Conservation (phyloP, 2,329 filamentous ascomycete genomes). For the Cryphonectria naterciae region DNA sequence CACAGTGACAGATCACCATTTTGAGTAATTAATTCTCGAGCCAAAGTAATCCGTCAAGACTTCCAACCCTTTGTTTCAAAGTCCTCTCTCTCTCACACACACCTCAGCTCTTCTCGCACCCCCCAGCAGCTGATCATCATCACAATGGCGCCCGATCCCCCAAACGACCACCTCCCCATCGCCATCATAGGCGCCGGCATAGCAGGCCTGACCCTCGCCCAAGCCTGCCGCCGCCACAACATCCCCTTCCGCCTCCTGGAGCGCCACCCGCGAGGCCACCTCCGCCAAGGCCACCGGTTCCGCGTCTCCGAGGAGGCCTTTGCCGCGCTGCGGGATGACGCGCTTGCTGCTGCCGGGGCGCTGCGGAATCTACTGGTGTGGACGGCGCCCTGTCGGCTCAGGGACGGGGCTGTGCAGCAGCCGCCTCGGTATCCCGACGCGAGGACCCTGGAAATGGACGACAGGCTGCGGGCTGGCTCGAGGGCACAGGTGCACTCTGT, state of each 20-base stretch:
- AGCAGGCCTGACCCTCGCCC: conserved; percentile 15
- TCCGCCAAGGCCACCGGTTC: conserved; percentile 16
- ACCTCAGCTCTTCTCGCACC: too few species aligned
- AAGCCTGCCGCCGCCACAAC: not conserved
- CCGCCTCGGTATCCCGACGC: conserved; percentile 4
- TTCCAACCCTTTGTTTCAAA: too few species aligned
- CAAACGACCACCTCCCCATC: not conserved
- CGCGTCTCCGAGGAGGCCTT: conserved; percentile 7
- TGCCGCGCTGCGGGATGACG: not conserved
- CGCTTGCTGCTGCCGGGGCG: not conserved
- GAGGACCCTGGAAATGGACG: not conserved
- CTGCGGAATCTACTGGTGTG: not conserved
- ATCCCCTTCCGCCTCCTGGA: conserved; percentile 16
- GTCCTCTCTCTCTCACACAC: too few species aligned
- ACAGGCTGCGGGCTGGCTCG: not conserved
- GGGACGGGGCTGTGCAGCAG: not conserved
- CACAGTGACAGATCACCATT: too few species aligned
- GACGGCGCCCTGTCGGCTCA: not conserved
- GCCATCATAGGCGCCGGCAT: conserved; percentile 21
- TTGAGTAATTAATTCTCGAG: too few species aligned
- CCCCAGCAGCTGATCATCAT: too few species aligned
- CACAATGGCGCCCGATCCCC: too few species aligned
- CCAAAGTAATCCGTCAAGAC: too few species aligned
- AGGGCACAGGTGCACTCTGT: conserved; percentile 20
- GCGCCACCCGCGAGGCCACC: not conserved